phyloP scores from a whole-genome alignment of 2,329 filamentous ascomycete species.

The Penicillium paneum region DNA sequence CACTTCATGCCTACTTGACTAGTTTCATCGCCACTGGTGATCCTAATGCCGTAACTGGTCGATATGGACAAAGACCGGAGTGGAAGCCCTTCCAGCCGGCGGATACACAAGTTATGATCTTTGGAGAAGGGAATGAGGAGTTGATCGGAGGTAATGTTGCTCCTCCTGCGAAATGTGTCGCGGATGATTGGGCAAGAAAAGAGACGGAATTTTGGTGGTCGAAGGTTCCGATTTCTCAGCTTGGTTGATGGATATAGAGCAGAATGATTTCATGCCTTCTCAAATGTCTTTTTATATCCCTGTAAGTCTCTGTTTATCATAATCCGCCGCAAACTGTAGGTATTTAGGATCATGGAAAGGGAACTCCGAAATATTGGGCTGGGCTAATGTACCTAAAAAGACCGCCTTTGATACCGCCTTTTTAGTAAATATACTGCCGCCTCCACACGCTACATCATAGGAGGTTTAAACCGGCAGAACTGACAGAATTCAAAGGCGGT shows the following conservation, averaged over 20 bases:
- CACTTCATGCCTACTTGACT: constrained; percentile 48
- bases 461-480: no score
- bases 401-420: no score
- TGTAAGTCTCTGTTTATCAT: no score
- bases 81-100: constrained; percentile 38
- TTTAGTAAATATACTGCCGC: no score
- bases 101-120: constrained; percentile 41
- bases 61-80: constrained; percentile 28
- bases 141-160: constrained; percentile 44
- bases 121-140: constrained; percentile 51
- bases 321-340: no score
- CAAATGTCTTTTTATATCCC: no score
- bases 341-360: no score
- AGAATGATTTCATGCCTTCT: neutral
- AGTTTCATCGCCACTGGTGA: constrained; percentile 50
- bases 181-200: constrained; percentile 43
- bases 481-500: no score
- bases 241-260: constrained; percentile 6
- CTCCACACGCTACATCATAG: no score
- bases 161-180: constrained; percentile 40
- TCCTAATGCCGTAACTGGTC: constrained; percentile 40
- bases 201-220: constrained; percentile 50
- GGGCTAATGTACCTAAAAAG: no score
- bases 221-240: constrained; percentile 30
- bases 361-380: no score